A percentile compares a stretch with the other conserved stretches of the same genome.
phyloP scores from a whole-genome alignment of 768 basidiomycete genomes.

The Boletus tomentosulus region DNA sequence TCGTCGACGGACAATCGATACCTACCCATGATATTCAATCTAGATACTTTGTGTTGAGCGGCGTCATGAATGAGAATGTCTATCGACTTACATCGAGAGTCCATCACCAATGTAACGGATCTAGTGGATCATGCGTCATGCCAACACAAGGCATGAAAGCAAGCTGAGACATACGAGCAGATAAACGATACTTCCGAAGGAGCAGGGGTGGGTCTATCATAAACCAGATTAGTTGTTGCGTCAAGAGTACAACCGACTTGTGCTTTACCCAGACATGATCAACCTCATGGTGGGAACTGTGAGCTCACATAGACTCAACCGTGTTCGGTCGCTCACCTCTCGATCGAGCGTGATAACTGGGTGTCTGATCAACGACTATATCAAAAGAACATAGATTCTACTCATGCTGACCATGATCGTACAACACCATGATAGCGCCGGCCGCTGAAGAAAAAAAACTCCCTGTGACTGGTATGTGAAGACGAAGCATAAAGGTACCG shows the following conservation, averaged over 20 bases:
- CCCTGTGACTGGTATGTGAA: neutral
- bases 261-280: conserved; percentile 19
- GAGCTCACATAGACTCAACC: neutral
- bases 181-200: conserved; percentile 19
- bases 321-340: conserved; percentile 8
- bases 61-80: neutral
- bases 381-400: neutral
- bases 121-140: conserved; percentile 1
- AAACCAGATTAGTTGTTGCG: neutral
- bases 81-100: conserved; percentile 14
- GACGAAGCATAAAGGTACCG: neutral
- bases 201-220: conserved; percentile 2
- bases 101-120: conserved; percentile 24
- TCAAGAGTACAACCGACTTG: neutral
- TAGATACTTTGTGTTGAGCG: neutral
- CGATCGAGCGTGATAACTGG: conserved; percentile 13
- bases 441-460: conserved; percentile 1
- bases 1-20: neutral
- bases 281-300: conserved; percentile 3
- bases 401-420: conserved; percentile 16
- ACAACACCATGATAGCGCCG: conserved; percentile 9
- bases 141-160: neutral
- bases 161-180: conserved; percentile 14
- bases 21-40: conserved; percentile 15
- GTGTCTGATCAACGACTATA: neutral